Evolutionary conservation across 768 basidiomycete genomes (phyloP), one percentile per base, ranked within the genome.

Genomic region (Piloderma croceum): DNA sequence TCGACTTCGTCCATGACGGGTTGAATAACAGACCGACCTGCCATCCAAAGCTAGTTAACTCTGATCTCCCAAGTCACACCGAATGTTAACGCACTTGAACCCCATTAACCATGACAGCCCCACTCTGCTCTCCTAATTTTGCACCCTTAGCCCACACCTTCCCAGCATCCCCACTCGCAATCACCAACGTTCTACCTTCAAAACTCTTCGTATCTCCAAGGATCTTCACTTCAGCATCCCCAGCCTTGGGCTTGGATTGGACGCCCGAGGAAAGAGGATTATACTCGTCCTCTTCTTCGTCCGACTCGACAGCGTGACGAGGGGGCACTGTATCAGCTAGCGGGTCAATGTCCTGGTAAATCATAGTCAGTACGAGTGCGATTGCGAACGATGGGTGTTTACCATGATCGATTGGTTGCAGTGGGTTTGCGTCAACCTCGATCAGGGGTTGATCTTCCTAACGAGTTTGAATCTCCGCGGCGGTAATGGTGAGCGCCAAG

Each of bases 221-320:
- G 41, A 78, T 53, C 44, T 66, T 60, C 48, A 76, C 49, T 24
- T 64, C 56, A 18, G 50, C 38, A n/a, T 46, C 45, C 39, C 47
- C 47, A 13, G 29, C 51, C 41, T 34, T 47, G 45, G 39, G 36
- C 52, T 47, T 32, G 31, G 43, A 17, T 19, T 47, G 10, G 33
- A 47, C 43, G 6, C 50, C 43, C 37, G 48, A 32, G 15, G 56
- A 49, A 3, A 69, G 54, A 11, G 74, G 73, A 39, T 73, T 72
- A 45, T 67, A 65, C 49, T 81, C 78, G 38, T 82, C 80, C 45
- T 76, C 71, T 44, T 79, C 79, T n/a, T 81, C 79, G 44, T 83
- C 81, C 4, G 79, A 81, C 50, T 83, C 81, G 36, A 81, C 59
- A 25, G 73, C 73, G 45, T 83, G 68, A 40, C 81, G 71, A 24